A percentile compares a stretch with the other conserved stretches of the same genome.
phyloP scores from a whole-genome alignment of 345 rosid genomes.

The Pugionium dolabratum region DNA sequence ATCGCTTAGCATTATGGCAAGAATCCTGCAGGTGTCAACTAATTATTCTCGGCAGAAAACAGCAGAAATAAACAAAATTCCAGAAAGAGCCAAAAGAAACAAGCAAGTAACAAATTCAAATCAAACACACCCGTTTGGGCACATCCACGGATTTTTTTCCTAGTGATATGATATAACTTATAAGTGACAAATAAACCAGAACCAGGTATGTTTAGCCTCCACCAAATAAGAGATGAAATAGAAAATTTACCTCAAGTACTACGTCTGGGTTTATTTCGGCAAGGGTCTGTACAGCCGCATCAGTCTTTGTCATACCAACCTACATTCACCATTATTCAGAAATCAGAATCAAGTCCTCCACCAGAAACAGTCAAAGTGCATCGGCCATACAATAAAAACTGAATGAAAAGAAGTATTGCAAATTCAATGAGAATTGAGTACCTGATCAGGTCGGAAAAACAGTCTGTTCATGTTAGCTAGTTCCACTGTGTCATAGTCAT shows the following conservation, averaged over 20 bases:
- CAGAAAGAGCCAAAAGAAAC: conserved; percentile 1
- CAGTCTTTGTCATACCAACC: conserved; percentile 99
- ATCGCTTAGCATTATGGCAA: neutral
- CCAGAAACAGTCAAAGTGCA: neutral
- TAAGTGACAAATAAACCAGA: conserved; percentile 1
- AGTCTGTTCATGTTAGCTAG: conserved; percentile 96
- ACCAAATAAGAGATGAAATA: conserved; percentile 6
- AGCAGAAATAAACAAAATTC: neutral
- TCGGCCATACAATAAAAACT: neutral
- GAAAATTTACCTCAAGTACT: conserved; percentile 65
- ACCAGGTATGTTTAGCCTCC: neutral
- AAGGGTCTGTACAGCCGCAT: conserved; percentile 98
- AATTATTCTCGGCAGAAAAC: neutral
- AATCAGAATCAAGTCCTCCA: conserved; percentile 1
- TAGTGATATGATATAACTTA: conserved; percentile 13
- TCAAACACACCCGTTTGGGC: neutral
- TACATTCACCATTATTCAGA: conserved; percentile 30
- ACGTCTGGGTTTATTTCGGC: conserved; percentile 93
- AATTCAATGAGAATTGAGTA: conserved; percentile 26
- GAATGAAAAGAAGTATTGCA: neutral
- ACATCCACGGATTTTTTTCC: neutral
- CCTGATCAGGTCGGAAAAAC: conserved; percentile 98
- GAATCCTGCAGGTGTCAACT: neutral
- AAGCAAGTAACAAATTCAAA: neutral
- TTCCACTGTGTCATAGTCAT: conserved; percentile 95